These are phyloP conservation scores for Penicillium sp. DNA, from an alignment of 2,329 filamentous ascomycete species.

Conservation along the genomic window DNA sequence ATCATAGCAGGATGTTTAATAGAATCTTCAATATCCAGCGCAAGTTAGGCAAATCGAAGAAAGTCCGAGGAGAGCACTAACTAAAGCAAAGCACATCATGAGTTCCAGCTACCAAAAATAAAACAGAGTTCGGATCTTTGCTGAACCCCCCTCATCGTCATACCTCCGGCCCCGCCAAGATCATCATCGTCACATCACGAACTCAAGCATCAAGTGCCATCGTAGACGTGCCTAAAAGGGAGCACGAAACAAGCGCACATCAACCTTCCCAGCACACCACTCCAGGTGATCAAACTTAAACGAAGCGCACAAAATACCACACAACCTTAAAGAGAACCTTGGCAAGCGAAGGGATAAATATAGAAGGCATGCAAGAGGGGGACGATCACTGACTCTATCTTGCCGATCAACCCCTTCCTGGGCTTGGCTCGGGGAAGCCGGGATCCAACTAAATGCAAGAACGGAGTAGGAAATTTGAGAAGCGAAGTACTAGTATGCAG, in stretches of 20 bases:
- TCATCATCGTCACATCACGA: neutral
- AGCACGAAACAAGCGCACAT: neutral
- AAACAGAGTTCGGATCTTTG: neutral
- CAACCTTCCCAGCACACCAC: neutral
- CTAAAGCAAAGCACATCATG: too few species aligned
- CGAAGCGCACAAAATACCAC: neutral
- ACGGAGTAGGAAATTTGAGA: neutral
- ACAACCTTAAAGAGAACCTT: neutral
- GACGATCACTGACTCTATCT: neutral
- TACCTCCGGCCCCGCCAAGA: neutral
- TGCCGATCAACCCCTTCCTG: slow-evolving; percentile 2
- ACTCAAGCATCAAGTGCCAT: neutral
- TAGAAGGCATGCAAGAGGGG: neutral
- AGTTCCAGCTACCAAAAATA: neutral
- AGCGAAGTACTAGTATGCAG: neutral
- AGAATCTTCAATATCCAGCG: too few species aligned
- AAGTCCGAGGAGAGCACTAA: too few species aligned
- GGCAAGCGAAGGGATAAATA: slow-evolving; percentile 1
- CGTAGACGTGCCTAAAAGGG: neutral
- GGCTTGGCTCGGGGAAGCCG: neutral
- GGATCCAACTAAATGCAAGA: neutral
- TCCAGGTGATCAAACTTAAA: neutral
- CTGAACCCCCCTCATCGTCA: neutral
- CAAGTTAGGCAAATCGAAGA: too few species aligned
- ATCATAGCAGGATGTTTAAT: too few species aligned